A percentile compares a stretch with the other conserved stretches of the same genome.
Conservation (phyloP, 306 rosid species). For the Carpinus fangiana region DNA sequence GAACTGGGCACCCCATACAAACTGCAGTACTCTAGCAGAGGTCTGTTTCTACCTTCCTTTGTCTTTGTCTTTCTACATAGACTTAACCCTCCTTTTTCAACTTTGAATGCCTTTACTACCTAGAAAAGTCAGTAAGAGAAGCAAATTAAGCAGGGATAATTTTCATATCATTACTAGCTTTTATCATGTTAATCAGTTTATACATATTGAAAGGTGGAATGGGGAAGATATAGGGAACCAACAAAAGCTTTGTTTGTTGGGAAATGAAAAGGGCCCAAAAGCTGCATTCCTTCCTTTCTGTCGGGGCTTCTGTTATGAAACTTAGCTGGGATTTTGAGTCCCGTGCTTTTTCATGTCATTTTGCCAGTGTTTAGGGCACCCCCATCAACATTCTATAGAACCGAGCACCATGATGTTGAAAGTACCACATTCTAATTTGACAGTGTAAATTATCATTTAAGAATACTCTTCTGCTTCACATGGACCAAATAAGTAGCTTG, state of each 20-base stretch:
- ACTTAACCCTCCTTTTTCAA: constrained; percentile 12
- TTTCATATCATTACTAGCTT: constrained; percentile 39
- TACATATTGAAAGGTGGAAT: constrained; percentile 5
- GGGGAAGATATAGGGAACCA: constrained; percentile 37
- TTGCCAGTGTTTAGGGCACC: constrained; percentile 35
- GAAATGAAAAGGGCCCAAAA: constrained; percentile 83
- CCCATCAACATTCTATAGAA: constrained; percentile 26
- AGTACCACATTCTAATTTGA: constrained; percentile 28
- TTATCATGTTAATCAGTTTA: constrained; percentile 7
- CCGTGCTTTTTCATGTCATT: constrained; percentile 66
- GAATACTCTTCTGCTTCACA: too few relatives aligned
- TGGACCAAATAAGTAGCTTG: neutral
- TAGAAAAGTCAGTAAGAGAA: constrained; percentile 27
- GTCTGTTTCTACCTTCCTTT: constrained; percentile 45
- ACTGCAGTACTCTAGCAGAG: constrained; percentile 67
- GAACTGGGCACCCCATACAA: constrained; percentile 70
- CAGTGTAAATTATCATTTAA: too few relatives aligned
- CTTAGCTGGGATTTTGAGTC: constrained; percentile 68
- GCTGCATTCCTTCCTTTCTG: constrained; percentile 94
- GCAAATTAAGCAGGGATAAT: constrained; percentile 40
- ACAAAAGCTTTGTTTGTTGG: constrained; percentile 77
- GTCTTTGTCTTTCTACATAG: constrained; percentile 25
- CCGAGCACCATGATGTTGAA: constrained; percentile 41
- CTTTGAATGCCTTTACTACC: constrained; percentile 30
- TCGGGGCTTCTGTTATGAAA: constrained; percentile 76